Base-by-base conservation (phyloP, 228 moss, liverwort and hornwort species). In the Sphagnum fallax region DNA sequence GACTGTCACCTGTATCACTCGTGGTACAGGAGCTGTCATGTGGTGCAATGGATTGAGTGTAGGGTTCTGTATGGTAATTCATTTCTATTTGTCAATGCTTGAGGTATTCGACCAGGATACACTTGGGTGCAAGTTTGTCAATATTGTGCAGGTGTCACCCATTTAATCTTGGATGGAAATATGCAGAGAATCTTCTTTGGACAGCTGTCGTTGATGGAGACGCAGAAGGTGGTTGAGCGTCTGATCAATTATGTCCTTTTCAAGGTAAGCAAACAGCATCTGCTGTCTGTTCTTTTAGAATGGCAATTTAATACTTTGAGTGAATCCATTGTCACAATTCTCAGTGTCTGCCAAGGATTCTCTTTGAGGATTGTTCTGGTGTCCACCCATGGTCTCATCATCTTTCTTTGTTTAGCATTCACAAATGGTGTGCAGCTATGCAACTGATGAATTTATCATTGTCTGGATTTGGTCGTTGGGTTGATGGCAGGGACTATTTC, bases 211-310 rank as follows among this genome's bases (percentile, higher is more conserved):
- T 75, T 96, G 64, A 75, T 92, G 66, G 95, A 96, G 84, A 96
- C 95, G 53, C 92, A 96, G 76, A 96, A 96, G 83, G 91, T 96
- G 52, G 84, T 92, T 75, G 95, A 96, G 86, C 95, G 95, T n/a
- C 87, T 96, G 16, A 91, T 96, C 67, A 96, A 96, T 71, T 96
- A 96, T 78, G 83, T 91, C 47, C 83, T 96, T 48, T 92, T 96
- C 67, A 96, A 96, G 95, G 95, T 87, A 66, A 67, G 52, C 6
- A 53, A 4, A 5, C 6, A 6, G 4, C 51, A 8, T 15, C 53
- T 4, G 4, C 15, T 64, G 63, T 64, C 10, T 16, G 8, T 48
- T 16, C 4, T 11, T 2, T 60, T 60, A 11, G 15, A 15, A 15
- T 60, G 11, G 12, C 59, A 60, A 15, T 11, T 15, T 15, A 60